Conservation (phyloP, 345 rosid species). For the Rhizophora apiculata region DNA sequence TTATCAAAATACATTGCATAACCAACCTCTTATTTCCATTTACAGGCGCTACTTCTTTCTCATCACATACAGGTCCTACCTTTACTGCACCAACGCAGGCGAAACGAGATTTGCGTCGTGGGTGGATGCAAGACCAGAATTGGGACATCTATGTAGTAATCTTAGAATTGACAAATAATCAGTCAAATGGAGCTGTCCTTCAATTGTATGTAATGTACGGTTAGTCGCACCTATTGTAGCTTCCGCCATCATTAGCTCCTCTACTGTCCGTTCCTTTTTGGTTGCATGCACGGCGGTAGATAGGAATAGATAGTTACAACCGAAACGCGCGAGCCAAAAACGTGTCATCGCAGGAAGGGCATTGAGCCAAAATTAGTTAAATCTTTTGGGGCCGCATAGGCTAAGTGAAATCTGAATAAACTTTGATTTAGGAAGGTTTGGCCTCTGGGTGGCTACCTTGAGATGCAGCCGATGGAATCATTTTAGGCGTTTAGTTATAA, state of each 20-base stretch:
- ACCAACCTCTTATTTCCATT: slow-evolving; percentile 5
- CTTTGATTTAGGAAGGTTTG: no score
- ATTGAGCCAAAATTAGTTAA: not conserved
- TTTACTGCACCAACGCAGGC: slow-evolving; percentile 55
- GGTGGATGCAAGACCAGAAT: slow-evolving; percentile 91
- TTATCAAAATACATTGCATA: not conserved
- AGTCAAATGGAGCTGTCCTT: slow-evolving; percentile 6
- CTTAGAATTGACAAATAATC: slow-evolving; percentile 71
- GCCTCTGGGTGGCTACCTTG: no score
- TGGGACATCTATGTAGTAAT: slow-evolving; percentile 81
- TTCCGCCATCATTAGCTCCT: not conserved
- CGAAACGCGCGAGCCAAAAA: no score
- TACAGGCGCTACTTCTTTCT: slow-evolving; percentile 89
- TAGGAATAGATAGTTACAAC: no score
- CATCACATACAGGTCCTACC: slow-evolving; percentile 84
- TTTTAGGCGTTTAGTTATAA: no score
- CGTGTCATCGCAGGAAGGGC: not conserved
- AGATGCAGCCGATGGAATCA: no score
- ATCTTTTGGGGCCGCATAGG: no score
- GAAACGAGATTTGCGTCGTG: slow-evolving; percentile 60
- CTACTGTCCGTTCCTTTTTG: not conserved
- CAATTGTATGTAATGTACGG: slow-evolving; percentile 37
- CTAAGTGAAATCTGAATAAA: no score
- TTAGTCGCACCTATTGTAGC: slow-evolving; percentile 19
- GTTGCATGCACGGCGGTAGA: not conserved